phyloP scores from a whole-genome alignment of 345 rosid genomes.

The Schrenkiella parvula region DNA sequence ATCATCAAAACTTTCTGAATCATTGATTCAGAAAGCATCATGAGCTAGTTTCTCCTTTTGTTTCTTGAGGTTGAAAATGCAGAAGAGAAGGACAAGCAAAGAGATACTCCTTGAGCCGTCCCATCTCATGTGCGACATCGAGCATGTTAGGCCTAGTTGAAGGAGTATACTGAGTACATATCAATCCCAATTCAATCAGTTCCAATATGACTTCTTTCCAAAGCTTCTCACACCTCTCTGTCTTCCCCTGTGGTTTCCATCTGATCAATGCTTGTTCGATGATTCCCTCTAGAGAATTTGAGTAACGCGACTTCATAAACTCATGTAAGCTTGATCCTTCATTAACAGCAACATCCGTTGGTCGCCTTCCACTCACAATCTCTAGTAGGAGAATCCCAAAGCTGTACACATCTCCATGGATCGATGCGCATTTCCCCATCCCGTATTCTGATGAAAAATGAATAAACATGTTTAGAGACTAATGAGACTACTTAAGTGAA shows the following conservation, averaged over 20 bases:
- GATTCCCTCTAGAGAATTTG: constrained; percentile 50
- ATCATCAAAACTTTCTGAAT: constrained; percentile 5
- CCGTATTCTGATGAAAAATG: constrained; percentile 59
- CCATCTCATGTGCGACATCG: constrained; percentile 74
- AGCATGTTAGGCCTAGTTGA: constrained; percentile 80
- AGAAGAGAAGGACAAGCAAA: constrained; percentile 38
- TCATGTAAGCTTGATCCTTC: constrained; percentile 75
- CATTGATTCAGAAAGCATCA: constrained; percentile 10
- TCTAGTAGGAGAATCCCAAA: constrained; percentile 80
- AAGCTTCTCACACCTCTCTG: constrained; percentile 30
- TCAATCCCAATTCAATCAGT: constrained; percentile 71
- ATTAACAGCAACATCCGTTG: constrained; percentile 54
- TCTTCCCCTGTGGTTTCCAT: constrained; percentile 35
- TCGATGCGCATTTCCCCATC: constrained; percentile 71
- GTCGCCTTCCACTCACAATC: constrained; percentile 65
- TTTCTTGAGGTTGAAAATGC: constrained; percentile 9
- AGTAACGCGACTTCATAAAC: constrained; percentile 73
- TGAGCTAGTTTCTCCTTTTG: constrained; percentile 21
- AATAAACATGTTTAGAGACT: neutral
- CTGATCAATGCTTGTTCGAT: constrained; percentile 54
- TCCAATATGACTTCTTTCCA: constrained; percentile 68
- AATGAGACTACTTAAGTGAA: neutral
- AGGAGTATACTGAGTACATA: constrained; percentile 75
- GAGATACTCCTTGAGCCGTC: constrained; percentile 62
- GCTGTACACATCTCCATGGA: constrained; percentile 84